Base-by-base conservation (phyloP, 768 basidiomycete species). In the Fistulinella prunicolor region DNA sequence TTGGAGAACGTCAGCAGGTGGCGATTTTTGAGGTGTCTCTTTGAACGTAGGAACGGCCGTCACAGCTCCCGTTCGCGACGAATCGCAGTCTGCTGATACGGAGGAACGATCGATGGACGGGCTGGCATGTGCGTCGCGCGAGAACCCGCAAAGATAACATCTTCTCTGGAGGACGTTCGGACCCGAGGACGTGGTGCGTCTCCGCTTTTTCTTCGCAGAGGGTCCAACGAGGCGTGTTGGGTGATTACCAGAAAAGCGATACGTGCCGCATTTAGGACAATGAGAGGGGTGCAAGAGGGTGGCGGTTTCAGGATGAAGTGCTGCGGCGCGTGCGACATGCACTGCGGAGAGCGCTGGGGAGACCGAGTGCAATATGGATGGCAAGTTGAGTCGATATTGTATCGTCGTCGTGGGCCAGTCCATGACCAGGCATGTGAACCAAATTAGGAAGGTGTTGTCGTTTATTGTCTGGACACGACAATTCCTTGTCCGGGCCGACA, bases 331-430 rank as follows among this genome's bases (percentile, higher is more conserved):
- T 13, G 70, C 58, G 0, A 75, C 64, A 60, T 89, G 85, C 23
- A 85, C 69, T 32, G 86, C 85, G 13, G 87, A 77, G 40, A 89
- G 77, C 28, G 71, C 40, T 9, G 82, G 75, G 3, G 84, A 82
- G 30, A 78, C 55, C 4, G 76, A 52, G 22, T 78, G 70, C 44
- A 88, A 65, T 16, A 69, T 60, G 53, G 66, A 71, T 14, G 85
- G 72, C 16, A 86, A 59, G 12, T 73, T 65, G 34, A 72, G 65
- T 50, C 74, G 73, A 53, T 79, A 81, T 55, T 70, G 74, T 44
- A 64, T 43, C 2, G 80, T 75, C 2, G 47, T 51, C 14, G 44
- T 5, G 9, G 48, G 20, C 37, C 34, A 26, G 26, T 51, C 52
- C 3, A 44, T 38, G 20, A 16, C 16, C 9, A 28, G 6, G 28